Evolutionary conservation across 495 filamentous ascomycete genomes (phyloP), one percentile per base, ranked within the genome.

Genomic region (Penicillium subrubescens): DNA sequence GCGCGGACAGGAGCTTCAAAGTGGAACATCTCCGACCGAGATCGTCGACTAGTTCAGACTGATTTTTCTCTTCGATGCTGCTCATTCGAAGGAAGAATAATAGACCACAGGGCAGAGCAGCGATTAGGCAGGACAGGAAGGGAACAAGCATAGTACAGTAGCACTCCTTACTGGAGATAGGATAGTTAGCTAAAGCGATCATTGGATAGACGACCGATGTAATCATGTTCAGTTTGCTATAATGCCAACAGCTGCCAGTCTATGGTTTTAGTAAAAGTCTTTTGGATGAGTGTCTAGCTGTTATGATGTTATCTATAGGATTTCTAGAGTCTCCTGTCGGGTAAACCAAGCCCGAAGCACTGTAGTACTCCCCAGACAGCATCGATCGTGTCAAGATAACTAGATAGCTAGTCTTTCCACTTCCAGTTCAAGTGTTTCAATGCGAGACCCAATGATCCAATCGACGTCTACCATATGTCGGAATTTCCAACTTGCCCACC

Each of bases 21-120:
- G 62, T 64, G 58, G 67, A 69, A 65, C 67, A 35, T 51, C 59
- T 59, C 61, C 66, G 66, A 68, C 59, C 50, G 54, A 51, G 66
- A 65, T 62, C 59, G 46, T 62, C 57, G 37, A 44, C 25, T 44
- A 57, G 52, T 56, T 25, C 15, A 35, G 10, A 23, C 23, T 31
- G 48, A 27, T 39, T 39, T 27, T 23, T 17, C 0, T 52, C 3
- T 37, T 14, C 1, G 11, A 37, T 37, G 15, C 37, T 0, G 17
- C 15, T 41, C 12, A 41, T 41, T 41, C 37, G 37, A 17, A 14
- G 37, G 15, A 41, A 41, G 21, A 48, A n/a, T 23, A 12, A 4
- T 27, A 27, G 25, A 4, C 21, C 21, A 11, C 2, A 23, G 19
- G 8, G 10, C 10, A 23, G 44, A 12, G 54, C 33, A 23, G 31